Percentiles rank a stretch among this genome's conserved stretches.
phyloP scores from a whole-genome alignment of 2,329 filamentous ascomycete species.

The Colletotrichum liriopes region DNA sequence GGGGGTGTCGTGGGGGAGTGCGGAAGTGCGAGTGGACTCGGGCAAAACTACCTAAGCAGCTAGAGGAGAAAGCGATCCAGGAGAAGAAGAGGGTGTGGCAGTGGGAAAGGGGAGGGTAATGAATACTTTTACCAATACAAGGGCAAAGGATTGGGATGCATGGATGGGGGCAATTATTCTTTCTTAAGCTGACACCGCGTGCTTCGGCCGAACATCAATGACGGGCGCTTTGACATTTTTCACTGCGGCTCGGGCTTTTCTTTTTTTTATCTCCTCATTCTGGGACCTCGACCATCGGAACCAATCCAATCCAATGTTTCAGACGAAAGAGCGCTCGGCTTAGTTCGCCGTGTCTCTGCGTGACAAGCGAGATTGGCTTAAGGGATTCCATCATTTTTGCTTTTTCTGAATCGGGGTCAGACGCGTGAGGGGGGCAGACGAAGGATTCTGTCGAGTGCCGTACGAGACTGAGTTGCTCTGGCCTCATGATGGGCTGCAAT shows the following conservation, averaged over 20 bases:
- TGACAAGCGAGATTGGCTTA: constrained; percentile 30
- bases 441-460: not conserved
- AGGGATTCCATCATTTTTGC: not conserved
- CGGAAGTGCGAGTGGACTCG: constrained; percentile 15
- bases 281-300: not conserved
- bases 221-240: constrained; percentile 7
- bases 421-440: not conserved
- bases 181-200: constrained; percentile 14
- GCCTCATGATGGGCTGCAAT: not conserved
- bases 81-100: not conserved
- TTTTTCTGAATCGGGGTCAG: constrained; percentile 1
- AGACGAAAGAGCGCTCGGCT: constrained; percentile 39
- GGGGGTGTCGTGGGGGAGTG: constrained; percentile 41
- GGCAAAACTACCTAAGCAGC: constrained; percentile 10
- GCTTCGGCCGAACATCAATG: constrained; percentile 6
- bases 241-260: not conserved
- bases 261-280: not conserved
- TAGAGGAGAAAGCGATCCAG: not conserved
- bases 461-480: not conserved
- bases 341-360: constrained; percentile 9
- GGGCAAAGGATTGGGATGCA: constrained; percentile 3
- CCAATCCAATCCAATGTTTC: constrained; percentile 37
- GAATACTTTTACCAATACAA: constrained; percentile 33
- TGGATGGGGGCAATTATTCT: not conserved
- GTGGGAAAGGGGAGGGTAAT: constrained; percentile 6